Evolutionary conservation across 139 green algal species (phyloP), one percentile per base, ranked within the genome.

Genomic region (Pleodorina starrii): DNA sequence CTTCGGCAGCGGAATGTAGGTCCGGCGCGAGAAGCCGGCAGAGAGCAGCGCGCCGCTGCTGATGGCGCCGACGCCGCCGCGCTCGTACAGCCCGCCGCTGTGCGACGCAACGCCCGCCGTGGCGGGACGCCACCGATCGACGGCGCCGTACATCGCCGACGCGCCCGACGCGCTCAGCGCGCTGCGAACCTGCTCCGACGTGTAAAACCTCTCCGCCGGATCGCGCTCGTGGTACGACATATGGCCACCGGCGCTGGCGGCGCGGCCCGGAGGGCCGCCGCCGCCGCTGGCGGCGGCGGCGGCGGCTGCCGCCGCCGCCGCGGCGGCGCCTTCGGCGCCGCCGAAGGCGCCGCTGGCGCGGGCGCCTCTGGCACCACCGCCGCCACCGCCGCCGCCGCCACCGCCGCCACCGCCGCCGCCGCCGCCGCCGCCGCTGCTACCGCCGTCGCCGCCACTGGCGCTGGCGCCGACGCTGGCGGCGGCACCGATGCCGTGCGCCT

Each of bases 1-100:
- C 60, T 86, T 90, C 0, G 86, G 86, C 57, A 90, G 12, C 50
- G 84, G 84, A 11, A 89, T 83, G 1, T 59, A 9, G 32, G 66
- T 46, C 7, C 43, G 35, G 1, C 38, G 43, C 44, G 40, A 35
- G 40, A 51, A 12, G 40, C 72, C 27, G 40, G 27, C 43, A 35
- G 25, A 25, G 40, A 5, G 25, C 1, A 29, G 35, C 35, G 36
- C 17, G 21, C 57, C 11, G 9, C 5, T 59, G 16, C 42, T 80
- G 72, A 38, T 80, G 72, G 27, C 35, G 72, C 72, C 42, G 14
- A 14, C 72, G 19, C 35, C 1, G 72, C 72, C 57, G 25, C 72
- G 72, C 16, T 54, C 72, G 16, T 80, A 80, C 38, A 57, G 16
- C 16, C 40, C 40, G 23, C 40, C 40, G 43, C 10, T 80, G 40